These are phyloP conservation scores for Syzygium oleosum DNA, from an alignment of 345 rosid species.

Conservation along the genomic window DNA sequence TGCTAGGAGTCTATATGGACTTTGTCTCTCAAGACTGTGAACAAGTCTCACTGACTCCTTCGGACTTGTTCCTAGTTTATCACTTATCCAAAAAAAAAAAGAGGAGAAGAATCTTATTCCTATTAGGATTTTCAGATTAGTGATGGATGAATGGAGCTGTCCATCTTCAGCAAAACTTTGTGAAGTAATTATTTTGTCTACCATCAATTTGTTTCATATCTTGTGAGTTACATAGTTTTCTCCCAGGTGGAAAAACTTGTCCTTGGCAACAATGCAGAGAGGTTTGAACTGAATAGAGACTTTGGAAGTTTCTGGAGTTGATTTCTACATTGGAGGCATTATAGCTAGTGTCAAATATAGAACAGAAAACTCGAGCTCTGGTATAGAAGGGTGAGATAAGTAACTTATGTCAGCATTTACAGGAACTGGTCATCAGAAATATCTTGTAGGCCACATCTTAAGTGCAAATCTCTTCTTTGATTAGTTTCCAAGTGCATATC, in stretches of 20 bases:
- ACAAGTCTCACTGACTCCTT: not conserved
- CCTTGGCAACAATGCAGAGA: not conserved
- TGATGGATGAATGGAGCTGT: not conserved
- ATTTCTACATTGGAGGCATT: not conserved
- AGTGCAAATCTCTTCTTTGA: not conserved
- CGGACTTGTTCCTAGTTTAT: not conserved
- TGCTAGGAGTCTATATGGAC: not conserved
- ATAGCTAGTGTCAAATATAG: not conserved
- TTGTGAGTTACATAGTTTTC: not conserved
- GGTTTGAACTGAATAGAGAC: not conserved
- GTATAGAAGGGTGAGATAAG: not conserved
- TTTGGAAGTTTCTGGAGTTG: not conserved
- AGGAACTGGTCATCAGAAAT: not conserved
- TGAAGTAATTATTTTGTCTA: not conserved
- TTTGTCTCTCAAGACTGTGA: not conserved
- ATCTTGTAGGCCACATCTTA: not conserved
- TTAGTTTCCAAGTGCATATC: not conserved
- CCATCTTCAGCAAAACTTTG: not conserved
- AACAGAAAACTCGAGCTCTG: not conserved
- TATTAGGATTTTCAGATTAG: not conserved
- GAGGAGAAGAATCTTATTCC: not conserved
- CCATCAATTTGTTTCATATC: not conserved
- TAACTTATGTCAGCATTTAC: not conserved
- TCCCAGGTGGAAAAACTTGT: not conserved
- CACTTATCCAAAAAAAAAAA: not conserved